Conservation (phyloP, 805 yeast genomes). For the Schwanniomyces yamadae region DNA sequence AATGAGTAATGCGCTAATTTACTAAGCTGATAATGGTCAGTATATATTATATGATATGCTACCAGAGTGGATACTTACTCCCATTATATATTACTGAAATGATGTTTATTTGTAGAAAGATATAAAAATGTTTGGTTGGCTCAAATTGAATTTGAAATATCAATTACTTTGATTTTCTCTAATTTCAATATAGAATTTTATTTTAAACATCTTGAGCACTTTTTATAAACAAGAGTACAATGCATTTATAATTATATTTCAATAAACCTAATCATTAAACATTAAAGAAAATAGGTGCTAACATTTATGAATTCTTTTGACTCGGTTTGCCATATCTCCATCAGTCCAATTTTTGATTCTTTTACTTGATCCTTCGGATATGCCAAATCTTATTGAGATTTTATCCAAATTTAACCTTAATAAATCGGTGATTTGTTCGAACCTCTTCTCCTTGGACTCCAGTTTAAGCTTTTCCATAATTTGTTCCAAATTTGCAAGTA, state of each 20-base stretch:
- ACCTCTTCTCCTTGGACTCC: slow-evolving; percentile 11
- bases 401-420: slow-evolving; percentile 45
- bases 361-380: slow-evolving; percentile 45
- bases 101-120: too few species aligned
- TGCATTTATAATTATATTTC: too few species aligned
- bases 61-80: slow-evolving; percentile 6
- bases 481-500: slow-evolving; percentile 32
- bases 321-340: slow-evolving; percentile 45
- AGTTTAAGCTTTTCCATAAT: slow-evolving; percentile 10
- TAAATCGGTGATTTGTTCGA: slow-evolving; percentile 22
- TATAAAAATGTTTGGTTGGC: too few species aligned
- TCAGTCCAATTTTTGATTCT: slow-evolving; percentile 63
- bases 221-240: too few species aligned
- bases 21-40: slow-evolving; percentile 46
- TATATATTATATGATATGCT: background rate
- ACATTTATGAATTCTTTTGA: slow-evolving; percentile 43
- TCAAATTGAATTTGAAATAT: too few species aligned
- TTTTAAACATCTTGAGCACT: too few species aligned
- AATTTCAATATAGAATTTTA: too few species aligned
- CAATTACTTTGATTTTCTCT: too few species aligned
- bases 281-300: too few species aligned
- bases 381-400: slow-evolving; percentile 43
- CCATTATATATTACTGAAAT: too few species aligned
- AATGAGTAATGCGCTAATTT: slow-evolving; percentile 67
- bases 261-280: too few species aligned